Percentiles rank a stretch among this genome's conserved stretches.
Evolutionary conservation across 768 basidiomycete genomes (phyloP).

Genomic region (Boletus vermiculosoides): DNA sequence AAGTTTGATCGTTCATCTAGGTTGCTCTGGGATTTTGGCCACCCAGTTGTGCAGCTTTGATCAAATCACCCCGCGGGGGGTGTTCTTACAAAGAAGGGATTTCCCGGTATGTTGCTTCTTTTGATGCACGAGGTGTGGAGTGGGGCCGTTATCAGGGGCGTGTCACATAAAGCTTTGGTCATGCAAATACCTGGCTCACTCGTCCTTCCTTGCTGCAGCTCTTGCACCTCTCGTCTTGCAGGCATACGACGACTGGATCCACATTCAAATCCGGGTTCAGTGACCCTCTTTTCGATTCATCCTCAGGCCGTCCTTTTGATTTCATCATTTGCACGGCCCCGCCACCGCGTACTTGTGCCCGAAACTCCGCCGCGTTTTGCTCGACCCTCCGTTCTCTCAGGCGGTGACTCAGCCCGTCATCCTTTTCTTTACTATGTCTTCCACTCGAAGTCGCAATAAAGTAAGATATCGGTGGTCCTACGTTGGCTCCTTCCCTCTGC

Average conservation of each 20-base stretch:
- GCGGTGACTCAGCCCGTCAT: background rate
- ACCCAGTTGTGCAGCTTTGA: slow-evolving; percentile 1
- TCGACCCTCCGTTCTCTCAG: background rate
- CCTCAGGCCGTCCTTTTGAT: background rate
- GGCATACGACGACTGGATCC: slow-evolving; percentile 24
- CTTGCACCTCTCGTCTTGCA: slow-evolving; percentile 17
- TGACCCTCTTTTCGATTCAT: background rate
- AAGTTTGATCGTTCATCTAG: background rate
- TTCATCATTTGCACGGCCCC: background rate
- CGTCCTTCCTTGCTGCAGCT: slow-evolving; percentile 6
- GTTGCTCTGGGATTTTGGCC: background rate
- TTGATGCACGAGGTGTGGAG: slow-evolving; percentile 23
- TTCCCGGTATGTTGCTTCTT: slow-evolving; percentile 27
- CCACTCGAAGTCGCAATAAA: slow-evolving; percentile 18
- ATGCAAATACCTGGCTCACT: background rate
- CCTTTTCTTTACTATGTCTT: slow-evolving; percentile 13
- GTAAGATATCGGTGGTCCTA: slow-evolving; percentile 11
- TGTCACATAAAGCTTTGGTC: slow-evolving; percentile 25
- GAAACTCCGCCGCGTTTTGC: background rate
- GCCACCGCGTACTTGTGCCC: background rate
- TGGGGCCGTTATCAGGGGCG: slow-evolving; percentile 7
- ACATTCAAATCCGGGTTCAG: background rate
- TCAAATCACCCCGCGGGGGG: background rate
- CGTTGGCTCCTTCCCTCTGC: background rate
- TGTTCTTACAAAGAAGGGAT: slow-evolving; percentile 23